Base-by-base conservation (phyloP, 257 asterid genomes). In the Primulina eburnea region DNA sequence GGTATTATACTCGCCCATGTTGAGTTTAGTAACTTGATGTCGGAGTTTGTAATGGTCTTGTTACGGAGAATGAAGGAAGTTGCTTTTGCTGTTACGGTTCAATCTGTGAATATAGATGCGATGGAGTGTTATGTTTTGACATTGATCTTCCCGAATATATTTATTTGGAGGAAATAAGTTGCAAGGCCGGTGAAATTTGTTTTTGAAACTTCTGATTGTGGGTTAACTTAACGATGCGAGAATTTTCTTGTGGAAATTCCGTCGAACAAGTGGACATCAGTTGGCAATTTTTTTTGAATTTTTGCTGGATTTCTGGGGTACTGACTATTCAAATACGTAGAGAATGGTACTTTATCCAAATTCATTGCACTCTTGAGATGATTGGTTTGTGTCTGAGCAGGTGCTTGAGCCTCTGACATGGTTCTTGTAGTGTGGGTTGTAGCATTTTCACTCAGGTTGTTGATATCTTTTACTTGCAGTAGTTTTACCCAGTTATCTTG, bases 1-100 rank as follows among this genome's bases (percentile, higher is more conserved):
- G 90, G 90, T 85, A 84, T 77, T 66, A 71, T 4, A 7, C 58
- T 26, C 30, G 34, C 35, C 26, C 16, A 18, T 7, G 47, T 37
- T 73, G 38, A 14, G 16, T 72, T 60, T 43, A 29, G 14, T 56
- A 1, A 17, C 32, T 7, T 40, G 59, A 20, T 65, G 6, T 58
- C 28, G 9, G 20, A 18, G 57, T 30, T 2, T 52, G 57, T 12
- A 12, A 33, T 24, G 29, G 40, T 57, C 35, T 47, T 29, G 12
- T 52, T 16, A 58, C 37, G 65, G 29, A 50, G 55, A 43, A 43
- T 43, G 55, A 5, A 50, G 21, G 57, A 50, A 50, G 57, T 17
- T 17, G 2, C 20, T 50, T 16, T 50, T 14, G 21, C 20, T 17
- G 57, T 50, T 50, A 17, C 7, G 16, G 57, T 16, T 16, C 6